Base-by-base conservation (phyloP, 768 basidiomycete genomes). In the Termitomyces sp. region DNA sequence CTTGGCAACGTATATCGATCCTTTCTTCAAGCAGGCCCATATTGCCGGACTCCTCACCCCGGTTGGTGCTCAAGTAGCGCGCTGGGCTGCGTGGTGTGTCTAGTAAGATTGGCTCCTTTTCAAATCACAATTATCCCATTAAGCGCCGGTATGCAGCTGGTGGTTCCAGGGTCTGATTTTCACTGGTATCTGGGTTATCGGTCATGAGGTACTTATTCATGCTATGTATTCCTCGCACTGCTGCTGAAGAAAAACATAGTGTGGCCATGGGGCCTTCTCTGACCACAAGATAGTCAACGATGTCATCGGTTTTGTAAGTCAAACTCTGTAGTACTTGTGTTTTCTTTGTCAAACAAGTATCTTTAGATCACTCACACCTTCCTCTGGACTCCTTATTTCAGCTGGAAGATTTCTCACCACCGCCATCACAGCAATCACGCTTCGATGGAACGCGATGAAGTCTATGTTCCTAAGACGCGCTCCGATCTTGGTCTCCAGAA, bases 401-500 rank as follows among this genome's bases (percentile, higher is more conserved):
- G 73, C 55, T 81, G 79, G 80, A 77, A 74, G 58, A 78, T 78
- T 52, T 77, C 77, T 22, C 79, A 81, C 59, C 78, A 80, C 61
- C 73, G 77, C 25, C 80, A 81, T 61, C 79, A 81, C 56, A 72
- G 66, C 32, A 75, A 77, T 57, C 78, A 78, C 54, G 77, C 76
- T 25, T 78, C 77, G 1, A 78, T 80, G 76, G 79, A 80, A 60
- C 73, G 76, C 31, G 80, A 81, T 56, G 80, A 81, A 57, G 78
- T 79, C 1, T 86, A 84, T 59, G 80, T 86, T 16, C 83, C 83
- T 1, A 81, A 82, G 63, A 84, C 83, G 9, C 71, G 83, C n/a
- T 70, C 69, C 40, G 84, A 85, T 53, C 74, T 84, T 18, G 74
- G 76, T 6, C 70, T 85, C 32, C 76, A 78, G 2, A 68, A 73